Percentiles rank a stretch among this genome's conserved stretches.
These are phyloP conservation scores for Penicillium egyptiacum DNA, from an alignment of 495 filamentous ascomycete species.

Conservation along the genomic window DNA sequence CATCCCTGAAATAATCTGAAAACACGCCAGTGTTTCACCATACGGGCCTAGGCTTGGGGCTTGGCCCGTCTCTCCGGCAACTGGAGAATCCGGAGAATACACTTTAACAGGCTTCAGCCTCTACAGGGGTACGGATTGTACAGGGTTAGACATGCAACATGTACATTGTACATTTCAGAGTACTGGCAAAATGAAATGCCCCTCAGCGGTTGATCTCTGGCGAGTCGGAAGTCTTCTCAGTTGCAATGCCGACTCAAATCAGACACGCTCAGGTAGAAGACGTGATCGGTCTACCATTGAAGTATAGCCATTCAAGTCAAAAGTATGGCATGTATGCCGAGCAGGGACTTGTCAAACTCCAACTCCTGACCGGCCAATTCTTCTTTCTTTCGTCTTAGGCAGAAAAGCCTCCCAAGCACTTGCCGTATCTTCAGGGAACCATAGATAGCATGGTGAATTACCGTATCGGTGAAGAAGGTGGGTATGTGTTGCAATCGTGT, in stretches of 20 bases:
- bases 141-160: neutral
- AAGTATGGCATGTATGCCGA: conserved; percentile 6
- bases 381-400: neutral
- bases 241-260: neutral
- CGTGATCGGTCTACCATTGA: neutral
- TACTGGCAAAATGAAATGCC: neutral
- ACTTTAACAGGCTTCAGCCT: neutral
- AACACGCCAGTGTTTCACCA: conserved; percentile 49
- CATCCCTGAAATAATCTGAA: conserved; percentile 15
- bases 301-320: neutral
- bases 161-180: neutral
- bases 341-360: conserved; percentile 3
- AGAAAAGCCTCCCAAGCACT: neutral
- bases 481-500: conserved; percentile 29
- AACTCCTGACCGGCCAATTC: conserved; percentile 3
- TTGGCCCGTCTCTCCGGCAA: conserved; percentile 38
- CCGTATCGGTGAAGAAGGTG: conserved; percentile 14
- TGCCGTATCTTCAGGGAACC: neutral
- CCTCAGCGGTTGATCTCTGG: neutral
- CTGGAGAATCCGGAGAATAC: conserved; percentile 13
- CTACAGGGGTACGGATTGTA: conserved; percentile 2
- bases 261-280: neutral
- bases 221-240: neutral
- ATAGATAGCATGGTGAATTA: conserved; percentile 13
- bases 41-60: conserved; percentile 7